Base-by-base conservation (phyloP, 345 rosid species). In the Chamaenerion angustifolium region DNA sequence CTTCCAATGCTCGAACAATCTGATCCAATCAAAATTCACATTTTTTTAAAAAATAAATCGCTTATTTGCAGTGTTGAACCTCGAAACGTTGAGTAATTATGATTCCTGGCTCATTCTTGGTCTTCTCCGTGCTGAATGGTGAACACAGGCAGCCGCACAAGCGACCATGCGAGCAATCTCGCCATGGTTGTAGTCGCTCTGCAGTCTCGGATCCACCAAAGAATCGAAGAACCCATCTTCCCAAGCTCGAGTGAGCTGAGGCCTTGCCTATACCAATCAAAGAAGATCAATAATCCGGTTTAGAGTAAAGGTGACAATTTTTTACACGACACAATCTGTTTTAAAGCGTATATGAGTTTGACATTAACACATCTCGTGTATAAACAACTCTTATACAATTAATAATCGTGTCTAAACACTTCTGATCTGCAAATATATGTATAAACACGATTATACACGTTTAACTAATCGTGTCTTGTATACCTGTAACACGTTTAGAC, bases 101-200 rank as follows among this genome's bases (percentile, higher is more conserved):
- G 43, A n/a, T n/a, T n/a, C 98, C 98, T 83, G 95, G 48, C 95
- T 86, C 89, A 80, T 83, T 51, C 76, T 78, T 7, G 98, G 98
- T 40, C 96, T 73, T 52, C 83, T 83, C 15, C 82, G 68, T 41
- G 93, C 92, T 31, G 98, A 92, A 64, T 79, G 90, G 16, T 82
- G 90, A 51, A 84, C 88, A 12, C 88, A 76, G 56, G 90, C 90
- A 9, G 94, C 94, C 59, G 96, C 88, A 60, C 94, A 83, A 46
- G 90, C 81, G 56, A 88, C 74, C 94, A 88, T 80, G 50, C 89
- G 79, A 64, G 79, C 75, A 87, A 92, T 83, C 70, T 92, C 95
- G 46, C 58, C 61, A 46, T 67, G 78, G 63, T 80, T 72, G 68
- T 82, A 83, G 19, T 59, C 60, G 23, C 74, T 68, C 59, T 71